Evolutionary conservation across 176 grass and related monocot genomes (phyloP).

Genomic region (Puccinellia tenuiflora): DNA sequence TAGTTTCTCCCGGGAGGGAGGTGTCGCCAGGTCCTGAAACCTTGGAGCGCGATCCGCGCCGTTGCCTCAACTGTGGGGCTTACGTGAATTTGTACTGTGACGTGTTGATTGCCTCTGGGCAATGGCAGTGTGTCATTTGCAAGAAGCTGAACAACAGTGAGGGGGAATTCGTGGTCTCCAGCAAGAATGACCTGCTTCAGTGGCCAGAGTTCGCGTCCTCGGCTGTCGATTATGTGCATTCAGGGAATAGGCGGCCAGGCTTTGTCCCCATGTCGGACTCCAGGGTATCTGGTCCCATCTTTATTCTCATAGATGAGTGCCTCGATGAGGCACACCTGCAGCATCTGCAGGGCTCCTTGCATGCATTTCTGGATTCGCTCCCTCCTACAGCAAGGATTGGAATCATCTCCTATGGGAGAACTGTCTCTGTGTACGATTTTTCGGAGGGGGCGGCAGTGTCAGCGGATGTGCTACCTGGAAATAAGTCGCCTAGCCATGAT

Average conservation of each 20-base stretch:
- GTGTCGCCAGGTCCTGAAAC: slow-evolving; percentile 62
- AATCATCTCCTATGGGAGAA: slow-evolving; percentile 86
- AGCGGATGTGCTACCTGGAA: slow-evolving; percentile 76
- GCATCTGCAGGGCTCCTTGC: slow-evolving; percentile 95
- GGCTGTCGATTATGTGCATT: slow-evolving; percentile 75
- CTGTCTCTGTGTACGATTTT: slow-evolving; percentile 95
- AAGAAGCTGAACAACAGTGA: slow-evolving; percentile 76
- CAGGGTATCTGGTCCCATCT: slow-evolving; percentile 68
- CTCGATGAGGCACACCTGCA: slow-evolving; percentile 85
- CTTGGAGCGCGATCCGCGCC: slow-evolving; percentile 55
- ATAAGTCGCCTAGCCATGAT: slow-evolving; percentile 74
- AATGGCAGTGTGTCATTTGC: slow-evolving; percentile 95
- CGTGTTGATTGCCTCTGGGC: slow-evolving; percentile 50
- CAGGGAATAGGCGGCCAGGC: slow-evolving; percentile 61
- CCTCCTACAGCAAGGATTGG: slow-evolving; percentile 69
- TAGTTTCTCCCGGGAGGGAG: slow-evolving; percentile 81
- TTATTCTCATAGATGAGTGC: slow-evolving; percentile 91
- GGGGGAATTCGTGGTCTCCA: slow-evolving; percentile 74
- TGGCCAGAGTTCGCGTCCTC: slow-evolving; percentile 65
- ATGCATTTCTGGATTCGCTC: slow-evolving; percentile 90
- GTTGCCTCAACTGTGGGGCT: slow-evolving; percentile 79
- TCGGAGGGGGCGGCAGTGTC: slow-evolving; percentile 74
- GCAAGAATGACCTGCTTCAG: slow-evolving; percentile 66
- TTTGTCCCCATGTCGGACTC: slow-evolving; percentile 66
- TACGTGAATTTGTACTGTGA: slow-evolving; percentile 85